Percentiles rank a stretch among this genome's conserved stretches.
Evolutionary conservation across 78 protist genomes (phyloP).

Genomic region (Dictyostelium capitatum): DNA sequence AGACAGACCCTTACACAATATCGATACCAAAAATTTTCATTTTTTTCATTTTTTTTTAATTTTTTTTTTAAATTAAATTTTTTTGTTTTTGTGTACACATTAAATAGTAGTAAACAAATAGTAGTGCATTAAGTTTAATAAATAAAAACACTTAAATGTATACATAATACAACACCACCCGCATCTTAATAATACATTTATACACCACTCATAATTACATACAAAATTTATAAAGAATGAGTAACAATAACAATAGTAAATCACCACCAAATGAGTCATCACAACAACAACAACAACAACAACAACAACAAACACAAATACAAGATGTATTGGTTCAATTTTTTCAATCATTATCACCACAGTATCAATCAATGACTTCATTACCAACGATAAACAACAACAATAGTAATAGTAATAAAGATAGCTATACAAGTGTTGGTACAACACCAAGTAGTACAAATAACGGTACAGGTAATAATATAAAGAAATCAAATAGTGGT

Average conservation of each 20-base stretch:
- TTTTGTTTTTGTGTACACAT: too few relatives aligned
- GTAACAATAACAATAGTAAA: neutral
- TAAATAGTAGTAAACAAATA: too few relatives aligned
- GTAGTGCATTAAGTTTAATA: too few relatives aligned
- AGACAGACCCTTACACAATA: too few relatives aligned
- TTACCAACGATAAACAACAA: neutral
- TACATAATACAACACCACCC: too few relatives aligned
- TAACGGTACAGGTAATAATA: neutral
- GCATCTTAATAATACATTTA: too few relatives aligned
- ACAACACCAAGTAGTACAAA: neutral
- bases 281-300: neutral
- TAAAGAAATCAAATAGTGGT: neutral
- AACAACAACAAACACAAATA: neutral
- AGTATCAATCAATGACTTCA: constrained; percentile 10
- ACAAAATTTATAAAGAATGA: neutral
- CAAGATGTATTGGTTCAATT: constrained; percentile 12
- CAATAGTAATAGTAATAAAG: neutral
- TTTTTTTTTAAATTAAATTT: too few relatives aligned
- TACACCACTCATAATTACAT: too few relatives aligned
- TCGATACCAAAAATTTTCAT: too few relatives aligned
- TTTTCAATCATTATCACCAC: constrained; percentile 7
- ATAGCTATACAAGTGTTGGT: constrained; percentile 24
- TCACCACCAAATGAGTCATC: constrained; percentile 5
- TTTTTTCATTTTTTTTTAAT: too few relatives aligned
- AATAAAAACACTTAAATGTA: too few relatives aligned